Conservation (phyloP, 768 basidiomycete species). For the Leccinellum albellum region DNA sequence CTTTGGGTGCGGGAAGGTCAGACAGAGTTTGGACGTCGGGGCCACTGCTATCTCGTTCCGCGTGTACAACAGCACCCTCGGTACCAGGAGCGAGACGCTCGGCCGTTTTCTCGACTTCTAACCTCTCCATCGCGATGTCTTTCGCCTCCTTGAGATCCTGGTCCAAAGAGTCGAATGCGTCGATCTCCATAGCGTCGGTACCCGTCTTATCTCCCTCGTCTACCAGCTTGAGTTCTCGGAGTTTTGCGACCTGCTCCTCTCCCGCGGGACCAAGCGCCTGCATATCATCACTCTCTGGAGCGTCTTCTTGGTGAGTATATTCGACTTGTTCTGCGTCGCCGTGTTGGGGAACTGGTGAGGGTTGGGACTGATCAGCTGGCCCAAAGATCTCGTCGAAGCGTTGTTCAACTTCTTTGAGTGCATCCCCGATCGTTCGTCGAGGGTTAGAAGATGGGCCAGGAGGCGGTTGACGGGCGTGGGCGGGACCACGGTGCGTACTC, state of each 20-base stretch:
- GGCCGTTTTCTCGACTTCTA: slow-evolving; percentile 28
- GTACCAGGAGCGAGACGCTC: slow-evolving; percentile 29
- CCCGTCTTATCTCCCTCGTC: slow-evolving; percentile 50
- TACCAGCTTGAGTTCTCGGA: slow-evolving; percentile 74
- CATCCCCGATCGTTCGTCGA: slow-evolving; percentile 79
- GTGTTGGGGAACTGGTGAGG: slow-evolving; percentile 35
- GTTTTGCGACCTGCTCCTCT: slow-evolving; percentile 77
- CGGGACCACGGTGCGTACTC: slow-evolving; percentile 45
- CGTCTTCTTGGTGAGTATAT: slow-evolving; percentile 58
- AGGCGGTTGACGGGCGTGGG: slow-evolving; percentile 37
- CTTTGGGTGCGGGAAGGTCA: slow-evolving; percentile 28
- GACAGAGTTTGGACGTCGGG: slow-evolving; percentile 2
- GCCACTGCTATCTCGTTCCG: slow-evolving; percentile 16
- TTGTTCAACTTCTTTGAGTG: slow-evolving; percentile 73
- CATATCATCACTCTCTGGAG: slow-evolving; percentile 67
- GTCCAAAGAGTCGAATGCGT: slow-evolving; percentile 28
- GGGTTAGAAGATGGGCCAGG: slow-evolving; percentile 45
- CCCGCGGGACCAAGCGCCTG: slow-evolving; percentile 88
- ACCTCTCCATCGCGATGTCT: slow-evolving; percentile 22
- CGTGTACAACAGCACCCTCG: slow-evolving; percentile 47
- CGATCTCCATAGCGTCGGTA: slow-evolving; percentile 46
- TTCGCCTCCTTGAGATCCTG: slow-evolving; percentile 26
- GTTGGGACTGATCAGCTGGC: slow-evolving; percentile 31
- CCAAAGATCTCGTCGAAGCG: slow-evolving; percentile 80
- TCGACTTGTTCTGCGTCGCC: slow-evolving; percentile 56